Conservation (phyloP, 1,284 basidiomycete genomes). For the Sanghuangporus baumii region DNA sequence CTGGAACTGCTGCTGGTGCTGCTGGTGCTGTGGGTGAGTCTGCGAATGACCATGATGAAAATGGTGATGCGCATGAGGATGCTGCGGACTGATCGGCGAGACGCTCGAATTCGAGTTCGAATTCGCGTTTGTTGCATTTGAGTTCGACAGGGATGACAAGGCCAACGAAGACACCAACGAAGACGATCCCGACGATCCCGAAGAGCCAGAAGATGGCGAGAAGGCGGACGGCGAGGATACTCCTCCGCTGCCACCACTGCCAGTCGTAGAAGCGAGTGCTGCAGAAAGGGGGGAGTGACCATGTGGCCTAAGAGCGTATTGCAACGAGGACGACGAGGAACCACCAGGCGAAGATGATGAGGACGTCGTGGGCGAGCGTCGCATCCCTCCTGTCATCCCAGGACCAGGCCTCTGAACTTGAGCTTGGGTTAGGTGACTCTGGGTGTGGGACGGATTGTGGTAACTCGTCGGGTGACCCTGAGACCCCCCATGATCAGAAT, state of each 20-base stretch:
- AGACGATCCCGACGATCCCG: background rate
- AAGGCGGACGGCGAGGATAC: background rate
- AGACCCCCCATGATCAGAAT: background rate
- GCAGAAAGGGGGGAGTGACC: background rate
- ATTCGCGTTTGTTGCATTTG: background rate
- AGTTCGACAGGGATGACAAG: background rate
- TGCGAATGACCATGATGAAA: background rate
- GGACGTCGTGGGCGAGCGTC: background rate
- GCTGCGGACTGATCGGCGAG: background rate
- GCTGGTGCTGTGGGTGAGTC: background rate
- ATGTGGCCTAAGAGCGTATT: constrained; percentile 1
- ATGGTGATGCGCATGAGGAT: background rate
- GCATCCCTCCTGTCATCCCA: background rate
- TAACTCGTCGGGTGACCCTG: background rate
- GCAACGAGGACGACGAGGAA: background rate
- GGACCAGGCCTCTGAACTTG: background rate
- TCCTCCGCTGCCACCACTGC: background rate
- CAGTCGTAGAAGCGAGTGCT: background rate
- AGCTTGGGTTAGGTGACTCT: background rate
- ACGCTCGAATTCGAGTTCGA: background rate
- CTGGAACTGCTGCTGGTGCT: background rate
- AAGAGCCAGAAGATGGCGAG: background rate
- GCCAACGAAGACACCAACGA: background rate
- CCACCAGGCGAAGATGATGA: background rate
- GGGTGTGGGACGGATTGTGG: background rate